These are phyloP conservation scores for Pseudopithomyces maydicus DNA, from an alignment of 2,329 filamentous ascomycete genomes.

Conservation along the genomic window DNA sequence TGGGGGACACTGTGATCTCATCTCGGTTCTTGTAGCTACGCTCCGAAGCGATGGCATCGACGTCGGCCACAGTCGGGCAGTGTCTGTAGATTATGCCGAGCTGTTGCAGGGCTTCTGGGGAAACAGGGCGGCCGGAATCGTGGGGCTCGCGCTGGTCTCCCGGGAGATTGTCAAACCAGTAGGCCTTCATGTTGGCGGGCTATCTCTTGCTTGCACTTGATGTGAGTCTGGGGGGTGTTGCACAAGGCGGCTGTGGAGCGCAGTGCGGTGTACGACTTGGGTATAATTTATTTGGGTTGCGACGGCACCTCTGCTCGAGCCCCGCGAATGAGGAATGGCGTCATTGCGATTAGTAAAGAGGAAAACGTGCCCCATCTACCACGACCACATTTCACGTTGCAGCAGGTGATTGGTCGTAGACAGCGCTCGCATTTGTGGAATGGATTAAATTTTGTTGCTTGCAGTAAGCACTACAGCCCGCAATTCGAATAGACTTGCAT, in stretches of 20 bases:
- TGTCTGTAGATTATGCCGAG: constrained; percentile 82
- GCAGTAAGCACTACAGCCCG: neutral
- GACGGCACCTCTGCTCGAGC: constrained; percentile 29
- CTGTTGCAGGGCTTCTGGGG: constrained; percentile 66
- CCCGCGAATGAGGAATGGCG: constrained; percentile 34
- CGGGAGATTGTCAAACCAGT: constrained; percentile 71
- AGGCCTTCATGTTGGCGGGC: constrained; percentile 65
- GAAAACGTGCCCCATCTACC: neutral
- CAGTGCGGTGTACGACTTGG: constrained; percentile 13
- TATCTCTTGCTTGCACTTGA: constrained; percentile 3
- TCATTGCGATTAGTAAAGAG: constrained; percentile 31
- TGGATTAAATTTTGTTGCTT: neutral
- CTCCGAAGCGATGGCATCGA: constrained; percentile 74
- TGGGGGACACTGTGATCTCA: constrained; percentile 85
- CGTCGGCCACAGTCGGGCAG: constrained; percentile 66
- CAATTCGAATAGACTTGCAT: neutral
- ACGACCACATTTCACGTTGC: neutral
- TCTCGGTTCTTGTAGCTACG: constrained; percentile 94
- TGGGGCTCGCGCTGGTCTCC: constrained; percentile 93
- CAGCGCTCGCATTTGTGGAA: neutral
- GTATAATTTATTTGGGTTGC: constrained; percentile 19
- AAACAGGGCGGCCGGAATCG: constrained; percentile 76
- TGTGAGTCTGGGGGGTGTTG: neutral
- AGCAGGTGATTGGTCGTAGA: neutral
- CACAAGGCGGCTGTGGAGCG: neutral